phyloP scores from a whole-genome alignment of 2,329 filamentous ascomycete species.

The Trichophyton rubrum region DNA sequence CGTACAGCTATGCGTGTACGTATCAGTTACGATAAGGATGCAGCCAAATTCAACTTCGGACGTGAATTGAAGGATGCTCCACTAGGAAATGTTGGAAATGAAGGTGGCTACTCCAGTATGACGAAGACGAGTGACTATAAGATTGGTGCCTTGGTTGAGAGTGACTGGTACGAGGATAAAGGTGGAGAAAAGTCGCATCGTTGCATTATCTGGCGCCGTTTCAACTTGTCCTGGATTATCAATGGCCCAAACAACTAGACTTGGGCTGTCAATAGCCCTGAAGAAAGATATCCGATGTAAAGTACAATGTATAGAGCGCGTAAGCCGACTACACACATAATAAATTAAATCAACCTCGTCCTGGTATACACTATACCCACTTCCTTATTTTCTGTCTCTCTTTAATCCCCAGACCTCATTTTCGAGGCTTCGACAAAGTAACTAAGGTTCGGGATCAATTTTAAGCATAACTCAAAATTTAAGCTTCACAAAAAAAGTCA shows the following conservation, averaged over 20 bases:
- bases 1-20: conserved; percentile 5
- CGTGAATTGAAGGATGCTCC: conserved; percentile 3
- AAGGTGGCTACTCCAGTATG: conserved; percentile 7
- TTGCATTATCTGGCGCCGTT: conserved; percentile 5
- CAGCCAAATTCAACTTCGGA: conserved; percentile 5
- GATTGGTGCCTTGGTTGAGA: conserved; percentile 6
- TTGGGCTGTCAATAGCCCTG: neutral
- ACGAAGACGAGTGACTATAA: conserved; percentile 8
- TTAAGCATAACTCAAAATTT: conserved; percentile 1
- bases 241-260: conserved; percentile 4
- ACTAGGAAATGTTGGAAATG: conserved; percentile 3
- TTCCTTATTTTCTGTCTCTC: neutral
- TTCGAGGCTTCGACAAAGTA: neutral
- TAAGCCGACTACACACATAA: neutral
- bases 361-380: neutral
- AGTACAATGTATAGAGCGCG: neutral
- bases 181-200: conserved; percentile 3
- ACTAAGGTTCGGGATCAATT: neutral
- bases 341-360: neutral
- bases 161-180: conserved; percentile 6
- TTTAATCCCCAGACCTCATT: neutral
- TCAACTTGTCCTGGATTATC: conserved; percentile 8
- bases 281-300: neutral
- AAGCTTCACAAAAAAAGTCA: neutral
- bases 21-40: conserved; percentile 7